Evolutionary conservation across 805 yeast genomes (phyloP), one percentile per base, ranked within the genome.

Genomic region (Schwanniomyces vanrijiae): DNA sequence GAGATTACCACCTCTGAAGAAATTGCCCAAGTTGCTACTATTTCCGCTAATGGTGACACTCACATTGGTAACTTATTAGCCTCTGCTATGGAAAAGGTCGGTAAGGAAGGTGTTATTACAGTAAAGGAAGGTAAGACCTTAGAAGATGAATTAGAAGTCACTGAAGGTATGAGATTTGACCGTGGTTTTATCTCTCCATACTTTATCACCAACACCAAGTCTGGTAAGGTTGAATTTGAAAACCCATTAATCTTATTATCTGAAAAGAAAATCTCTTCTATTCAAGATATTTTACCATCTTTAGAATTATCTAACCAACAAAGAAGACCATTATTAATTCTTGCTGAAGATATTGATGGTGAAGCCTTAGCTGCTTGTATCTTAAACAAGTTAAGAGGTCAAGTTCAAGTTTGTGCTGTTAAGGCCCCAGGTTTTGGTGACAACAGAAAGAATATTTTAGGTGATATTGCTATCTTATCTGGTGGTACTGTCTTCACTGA

Each of bases 361-460:
- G 98, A 94, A 78, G 99, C 99, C 42, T 80, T 94, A 52, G 98
- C 98, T 58, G 97, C 97, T 55, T 90, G 98, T 75, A 86, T 94
- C 61, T 81, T 94, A 69, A 94, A 94, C 83, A 94, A 94, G 77
- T 81, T 94, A 65, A 88, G 97, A 77, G 97, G 97, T 58, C 98
- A 92, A 78, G 97, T 94, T 51, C 95, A 90, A 73, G 97, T 94
- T 51, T 88, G 94, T 67, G 95, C 94, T 59, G 97, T 94, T 56
- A 92, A 91, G 80, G 96, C 98, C 28, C 99, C 99, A 61, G 99
- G 99, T 44, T 94, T 92, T 64, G 99, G 98, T 71, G 99, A 94
- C 78, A 91, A 94, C 84, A 87, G 97, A 77, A 88, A 89, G 81
- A 90, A 90, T 80, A 90, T 88, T 55, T 77, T 94, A 53, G 97